These are phyloP conservation scores for Aspergillus ustus DNA, from an alignment of 2,329 filamentous ascomycete genomes.

Conservation along the genomic window DNA sequence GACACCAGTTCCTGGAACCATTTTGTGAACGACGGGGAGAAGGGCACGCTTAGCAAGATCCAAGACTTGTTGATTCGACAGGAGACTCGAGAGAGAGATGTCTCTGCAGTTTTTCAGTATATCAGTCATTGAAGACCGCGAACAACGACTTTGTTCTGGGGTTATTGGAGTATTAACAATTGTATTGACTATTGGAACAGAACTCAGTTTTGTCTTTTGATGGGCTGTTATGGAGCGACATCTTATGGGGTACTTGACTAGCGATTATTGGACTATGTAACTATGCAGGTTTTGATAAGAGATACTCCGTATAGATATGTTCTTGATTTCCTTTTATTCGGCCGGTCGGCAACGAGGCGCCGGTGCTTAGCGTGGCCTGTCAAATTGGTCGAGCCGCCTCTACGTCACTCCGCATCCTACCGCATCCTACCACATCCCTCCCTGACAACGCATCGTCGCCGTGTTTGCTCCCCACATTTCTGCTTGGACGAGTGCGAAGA, in stretches of 20 bases:
- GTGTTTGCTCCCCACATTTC: slow-evolving; percentile 26
- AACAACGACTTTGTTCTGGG: slow-evolving; percentile 4
- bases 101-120: slow-evolving; percentile 97
- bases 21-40: slow-evolving; percentile 76
- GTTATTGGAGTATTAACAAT: slow-evolving; percentile 5
- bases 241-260: slow-evolving; percentile 7
- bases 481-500: slow-evolving; percentile 11
- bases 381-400: slow-evolving; percentile 18
- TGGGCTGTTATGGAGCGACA: background rate
- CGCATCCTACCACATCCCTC: too few relatives aligned
- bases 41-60: slow-evolving; percentile 73
- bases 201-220: background rate
- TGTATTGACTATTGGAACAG: slow-evolving; percentile 12
- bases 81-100: slow-evolving; percentile 75
- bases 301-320: background rate
- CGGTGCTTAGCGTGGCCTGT: background rate
- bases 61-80: slow-evolving; percentile 90
- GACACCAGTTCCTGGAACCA: slow-evolving; percentile 99
- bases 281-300: slow-evolving; percentile 12
- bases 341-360: background rate
- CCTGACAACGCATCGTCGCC: slow-evolving; percentile 26
- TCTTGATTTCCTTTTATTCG: background rate
- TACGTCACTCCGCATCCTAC: slow-evolving; percentile 32
- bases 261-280: slow-evolving; percentile 11
- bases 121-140: slow-evolving; percentile 73